Evolutionary conservation across 192 early-diverging fungal species (phyloP), one percentile per base, ranked within the genome.

Genomic region (Coemansia sp.): DNA sequence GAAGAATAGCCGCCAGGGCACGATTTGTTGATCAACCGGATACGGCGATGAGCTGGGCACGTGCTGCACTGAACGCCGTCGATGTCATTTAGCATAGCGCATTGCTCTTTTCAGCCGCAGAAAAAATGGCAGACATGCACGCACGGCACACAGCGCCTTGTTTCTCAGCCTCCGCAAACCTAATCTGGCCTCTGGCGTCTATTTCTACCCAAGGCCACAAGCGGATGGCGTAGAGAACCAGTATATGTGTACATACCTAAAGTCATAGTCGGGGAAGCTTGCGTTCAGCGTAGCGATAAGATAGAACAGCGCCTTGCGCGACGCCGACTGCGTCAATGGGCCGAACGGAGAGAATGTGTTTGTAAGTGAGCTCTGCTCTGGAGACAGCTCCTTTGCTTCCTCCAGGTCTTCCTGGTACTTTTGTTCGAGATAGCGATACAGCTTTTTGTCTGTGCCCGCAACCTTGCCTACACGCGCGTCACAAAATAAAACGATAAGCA

Each of bases 231-330:
- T 41, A 11, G 7, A 5, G 7, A 5, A 41, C 1, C 90, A 91
- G 56, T 88, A 91, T 20, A 35, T 15, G 33, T 17, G 38, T 18
- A 94, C 87, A 55, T 83, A 91, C 91, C 91, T 95, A 86, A 96
- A 99, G 76, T 98, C 97, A 75, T 97, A 95, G 76, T 99, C 96
- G 11, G 97, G 96, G 66, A 93, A 99, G 8, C 93, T 92, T 3
- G 95, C 91, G 75, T 99, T 99, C 41, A 99, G 84, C 5, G 97
- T 99, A 14, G 92, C 93, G 18, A 99, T 90, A 34, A 99, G 86
- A 67, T 96, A 97, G 74, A 98, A 98, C 41, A 98, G 85, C 6
- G 93, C 95, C 84, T 91, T 91, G 39, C 95, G 86, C 20, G 92
- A 92, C 3, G 94, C 88, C 2, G 91, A 71, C 73, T 96, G 86